Percentiles rank a stretch among this genome's conserved stretches.
phyloP scores from a whole-genome alignment of 495 filamentous ascomycete species.

The Annulohypoxylon stygium region DNA sequence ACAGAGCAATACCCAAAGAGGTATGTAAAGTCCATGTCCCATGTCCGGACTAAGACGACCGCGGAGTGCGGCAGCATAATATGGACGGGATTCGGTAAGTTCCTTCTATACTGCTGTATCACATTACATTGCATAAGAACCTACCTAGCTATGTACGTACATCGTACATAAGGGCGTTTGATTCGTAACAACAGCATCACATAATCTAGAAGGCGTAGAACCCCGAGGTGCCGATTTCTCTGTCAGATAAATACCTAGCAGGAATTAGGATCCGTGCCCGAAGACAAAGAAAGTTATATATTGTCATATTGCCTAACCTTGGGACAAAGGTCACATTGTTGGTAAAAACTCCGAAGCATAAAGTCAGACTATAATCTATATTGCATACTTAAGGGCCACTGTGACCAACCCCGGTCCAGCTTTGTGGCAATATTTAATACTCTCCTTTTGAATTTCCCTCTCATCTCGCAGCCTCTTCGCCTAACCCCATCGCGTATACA shows the following conservation, averaged over 20 bases:
- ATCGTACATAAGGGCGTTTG: background rate
- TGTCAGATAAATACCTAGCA: background rate
- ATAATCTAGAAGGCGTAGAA: conserved; percentile 10
- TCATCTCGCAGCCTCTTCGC: background rate
- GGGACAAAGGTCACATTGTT: background rate
- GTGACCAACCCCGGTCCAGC: background rate
- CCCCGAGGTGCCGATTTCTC: conserved; percentile 17
- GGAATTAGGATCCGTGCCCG: background rate
- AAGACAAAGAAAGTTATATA: conserved; percentile 18
- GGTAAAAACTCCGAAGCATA: conserved; percentile 5
- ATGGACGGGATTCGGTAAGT: background rate
- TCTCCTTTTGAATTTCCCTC: background rate
- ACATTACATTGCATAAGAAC: conserved; percentile 19
- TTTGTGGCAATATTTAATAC: background rate
- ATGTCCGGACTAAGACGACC: background rate
- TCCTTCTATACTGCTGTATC: conserved; percentile 17
- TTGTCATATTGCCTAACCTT: background rate
- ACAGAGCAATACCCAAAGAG: conserved; percentile 8
- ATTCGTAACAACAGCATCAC: background rate
- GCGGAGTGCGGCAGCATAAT: background rate
- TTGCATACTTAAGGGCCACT: background rate
- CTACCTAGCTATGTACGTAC: background rate
- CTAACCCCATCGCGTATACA: background rate
- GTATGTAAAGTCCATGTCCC: background rate
- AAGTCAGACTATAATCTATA: background rate